Conservation (phyloP, 257 asterid genomes). For the Anisodus tanguticus region DNA sequence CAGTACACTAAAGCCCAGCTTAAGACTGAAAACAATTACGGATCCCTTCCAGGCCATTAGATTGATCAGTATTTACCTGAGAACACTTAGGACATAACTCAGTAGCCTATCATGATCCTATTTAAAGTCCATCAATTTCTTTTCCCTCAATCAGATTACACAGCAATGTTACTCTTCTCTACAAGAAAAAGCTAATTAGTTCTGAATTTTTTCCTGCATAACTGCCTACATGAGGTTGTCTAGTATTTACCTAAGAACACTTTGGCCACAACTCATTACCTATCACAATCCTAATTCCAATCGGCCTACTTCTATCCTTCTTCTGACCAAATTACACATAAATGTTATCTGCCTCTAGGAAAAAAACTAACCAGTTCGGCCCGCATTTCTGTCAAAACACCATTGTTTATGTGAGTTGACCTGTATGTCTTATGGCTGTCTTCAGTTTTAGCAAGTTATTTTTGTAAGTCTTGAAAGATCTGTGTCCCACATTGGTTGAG, state of each 20-base stretch:
- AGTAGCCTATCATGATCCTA: neutral
- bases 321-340: constrained; percentile 13
- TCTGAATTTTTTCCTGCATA: neutral
- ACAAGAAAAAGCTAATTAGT: neutral
- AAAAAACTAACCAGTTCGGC: too few species aligned
- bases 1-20: constrained; percentile 7
- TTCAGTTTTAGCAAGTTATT: neutral
- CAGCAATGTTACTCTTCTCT: too few species aligned
- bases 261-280: constrained; percentile 19
- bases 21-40: constrained; percentile 1
- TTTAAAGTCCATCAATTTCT: too few species aligned
- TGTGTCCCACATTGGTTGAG: neutral
- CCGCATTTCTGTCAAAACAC: neutral
- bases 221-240: constrained; percentile 3
- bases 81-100: constrained; percentile 17
- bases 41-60: neutral
- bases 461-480: neutral
- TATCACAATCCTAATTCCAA: constrained; percentile 18
- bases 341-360: neutral
- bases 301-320: neutral
- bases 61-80: constrained; percentile 9
- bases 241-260: neutral
- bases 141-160: too few species aligned
- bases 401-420: neutral
- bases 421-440: neutral